Conservation (phyloP, 768 basidiomycete species). For the Termitomyces sp. region DNA sequence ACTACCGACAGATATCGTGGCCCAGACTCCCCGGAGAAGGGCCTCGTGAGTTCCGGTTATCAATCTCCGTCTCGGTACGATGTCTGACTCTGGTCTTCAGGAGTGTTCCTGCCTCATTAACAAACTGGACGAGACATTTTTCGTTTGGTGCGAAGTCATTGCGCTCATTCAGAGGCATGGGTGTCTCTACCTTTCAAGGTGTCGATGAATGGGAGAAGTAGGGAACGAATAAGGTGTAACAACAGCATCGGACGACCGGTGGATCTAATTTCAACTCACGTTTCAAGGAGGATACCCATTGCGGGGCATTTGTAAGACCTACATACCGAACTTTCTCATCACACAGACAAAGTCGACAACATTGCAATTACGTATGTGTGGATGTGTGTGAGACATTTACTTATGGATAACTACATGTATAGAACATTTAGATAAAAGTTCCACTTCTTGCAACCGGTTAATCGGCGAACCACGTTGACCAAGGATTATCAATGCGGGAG, state of each 20-base stretch:
- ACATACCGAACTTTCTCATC: background rate
- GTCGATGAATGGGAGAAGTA: background rate
- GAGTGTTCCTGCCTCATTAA: constrained; percentile 2
- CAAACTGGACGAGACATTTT: constrained; percentile 11
- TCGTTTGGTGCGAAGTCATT: constrained; percentile 20
- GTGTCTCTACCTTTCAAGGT: background rate
- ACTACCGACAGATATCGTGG: constrained; percentile 32
- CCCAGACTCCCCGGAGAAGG: constrained; percentile 9
- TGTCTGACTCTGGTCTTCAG: constrained; percentile 2
- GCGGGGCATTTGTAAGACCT: background rate
- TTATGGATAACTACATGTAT: background rate
- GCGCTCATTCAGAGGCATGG: constrained; percentile 12
- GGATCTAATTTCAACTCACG: background rate
- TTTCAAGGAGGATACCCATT: background rate
- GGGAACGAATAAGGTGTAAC: background rate
- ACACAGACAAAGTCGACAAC: background rate
- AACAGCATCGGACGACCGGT: background rate
- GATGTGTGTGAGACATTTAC: background rate
- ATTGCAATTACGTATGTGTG: background rate
- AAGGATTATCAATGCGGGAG: background rate
- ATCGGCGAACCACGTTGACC: background rate
- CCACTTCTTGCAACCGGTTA: background rate
- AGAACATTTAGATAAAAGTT: background rate
- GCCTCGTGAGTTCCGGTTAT: constrained; percentile 7
- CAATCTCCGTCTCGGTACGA: background rate